Evolutionary conservation across 768 basidiomycete genomes (phyloP), one percentile per base, ranked within the genome.

Genomic region (Boletus vinaceobasis): DNA sequence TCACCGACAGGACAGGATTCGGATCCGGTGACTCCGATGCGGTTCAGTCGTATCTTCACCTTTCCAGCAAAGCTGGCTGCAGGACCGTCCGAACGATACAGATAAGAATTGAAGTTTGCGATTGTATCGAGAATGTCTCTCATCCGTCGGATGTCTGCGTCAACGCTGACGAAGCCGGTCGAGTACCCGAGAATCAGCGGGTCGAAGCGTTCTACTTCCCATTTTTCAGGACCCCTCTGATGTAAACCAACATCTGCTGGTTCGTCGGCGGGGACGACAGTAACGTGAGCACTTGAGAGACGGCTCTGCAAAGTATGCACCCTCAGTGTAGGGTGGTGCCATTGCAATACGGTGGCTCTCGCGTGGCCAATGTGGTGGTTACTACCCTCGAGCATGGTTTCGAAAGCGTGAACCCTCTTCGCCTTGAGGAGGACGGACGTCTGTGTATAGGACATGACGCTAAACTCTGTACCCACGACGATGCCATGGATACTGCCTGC

Each of bases 401-500:
- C 50, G 39, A 65, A 64, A 23, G 63, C 50, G 23, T 26, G 23
- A 6, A 65, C 63, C 10, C 42, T 39, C 21, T 40, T 51, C 10
- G 57, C 64, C 21, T 49, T 59, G 50, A 65, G 57, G 50, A 65
- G 57, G 33, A 55, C 35, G 4, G 44, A 2, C 7, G 29, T 46
- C 32, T 48, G 43, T 8, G 51, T 29, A 3, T 56, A 26, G 8
- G 55, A 51, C 14, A 1, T 36, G 14, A 64, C 19, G 27, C 46
- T 10, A 44, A 64, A 64, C 35, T 57, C 43, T 23, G 63, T 62
- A 5, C 52, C 60, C 23, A 42, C 37, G 51, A 39, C 39, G 13
- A 65, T 13, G 26, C 63, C 60, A 10, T 64, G 60, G 23, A 64
- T 52, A 26, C 55, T 57, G 21, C 63, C 63, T 4, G 57, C 63